Evolutionary conservation across 2,329 filamentous ascomycete genomes (phyloP), one percentile per base, ranked within the genome.

Genomic region (Ophiostoma tasmaniense): DNA sequence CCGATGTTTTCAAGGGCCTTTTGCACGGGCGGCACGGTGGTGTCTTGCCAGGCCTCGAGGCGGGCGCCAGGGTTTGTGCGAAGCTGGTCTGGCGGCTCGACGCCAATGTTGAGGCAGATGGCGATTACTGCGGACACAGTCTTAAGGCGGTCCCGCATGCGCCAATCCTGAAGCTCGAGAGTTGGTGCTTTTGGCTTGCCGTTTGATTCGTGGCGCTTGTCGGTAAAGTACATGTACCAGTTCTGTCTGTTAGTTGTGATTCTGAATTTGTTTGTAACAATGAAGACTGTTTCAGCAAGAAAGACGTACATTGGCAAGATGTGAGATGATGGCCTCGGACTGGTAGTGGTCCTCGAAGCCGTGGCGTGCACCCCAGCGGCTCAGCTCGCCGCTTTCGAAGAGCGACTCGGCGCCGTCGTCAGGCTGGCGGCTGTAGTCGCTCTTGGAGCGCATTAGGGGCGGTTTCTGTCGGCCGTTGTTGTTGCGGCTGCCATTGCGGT

Each of bases 151-250:
- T 99, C 95, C 74, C 93, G 89, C 91, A 98, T 97, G 70, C 95
- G 90, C 95, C 95, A 99, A 77, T 98, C 95, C 76, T 96, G 91
- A 6, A 96, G 81, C 72, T 87, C 83, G 73, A 86, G 86, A 33
- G 81, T 78, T 22, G 83, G 84, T 67, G 87, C 85, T 76, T 93
- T 92, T 20, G 93, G 92, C 76, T 93, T 92, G 28, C 93, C 95
- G 45, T 92, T 94, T 28, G 92, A 95, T 77, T 98, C 95, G 79
- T 99, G 95, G 67, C 94, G 90, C 79, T 98, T 98, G 79, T 99
- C 95, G 72, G 94, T 97, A 79, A 91, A 99, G 80, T 99, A 99
- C 94, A 98, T 98, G 82, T 97, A 98, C 87, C 96, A 99, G 73
- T 92, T 96, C 30, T 64, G n/a, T n/a, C 50, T 17, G 59, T 64